Evolutionary conservation across 805 yeast genomes (phyloP).

Genomic region (Saturnispora quitensis): DNA sequence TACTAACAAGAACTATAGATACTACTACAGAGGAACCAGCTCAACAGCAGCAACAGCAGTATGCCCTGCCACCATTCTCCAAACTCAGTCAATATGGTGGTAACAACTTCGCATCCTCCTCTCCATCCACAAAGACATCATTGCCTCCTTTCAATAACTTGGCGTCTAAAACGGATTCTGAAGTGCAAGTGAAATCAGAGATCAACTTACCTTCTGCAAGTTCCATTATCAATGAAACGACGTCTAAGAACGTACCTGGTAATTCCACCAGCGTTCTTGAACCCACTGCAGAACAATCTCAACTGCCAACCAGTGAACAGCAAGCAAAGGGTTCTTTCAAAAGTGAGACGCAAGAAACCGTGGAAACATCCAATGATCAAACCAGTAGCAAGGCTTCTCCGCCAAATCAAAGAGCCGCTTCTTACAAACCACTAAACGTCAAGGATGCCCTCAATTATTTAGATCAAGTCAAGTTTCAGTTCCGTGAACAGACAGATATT

Average conservation of each 20-base stretch:
- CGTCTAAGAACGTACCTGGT: slow-evolving; percentile 11
- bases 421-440: slow-evolving; percentile 79
- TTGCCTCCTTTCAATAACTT: background rate
- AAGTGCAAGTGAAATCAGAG: background rate
- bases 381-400: slow-evolving; percentile 7
- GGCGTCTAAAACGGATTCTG: background rate
- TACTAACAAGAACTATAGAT: background rate
- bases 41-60: background rate
- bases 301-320: background rate
- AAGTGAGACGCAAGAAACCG: background rate
- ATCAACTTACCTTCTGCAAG: slow-evolving; percentile 26
- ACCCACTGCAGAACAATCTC: background rate
- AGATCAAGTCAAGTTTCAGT: slow-evolving; percentile 92
- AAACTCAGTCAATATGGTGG: background rate
- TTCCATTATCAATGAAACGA: slow-evolving; percentile 7
- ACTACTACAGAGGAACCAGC: background rate
- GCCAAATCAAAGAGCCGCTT: slow-evolving; percentile 22
- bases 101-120: background rate
- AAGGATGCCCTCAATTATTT: slow-evolving; percentile 92
- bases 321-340: background rate
- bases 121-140: background rate
- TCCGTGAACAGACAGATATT: slow-evolving; percentile 86
- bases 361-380: slow-evolving; percentile 9
- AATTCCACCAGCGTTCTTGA: slow-evolving; percentile 8
- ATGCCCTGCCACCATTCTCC: slow-evolving; percentile 6